Evolutionary conservation across 257 asterid species (phyloP).

Genomic region (Solanum piurae): DNA sequence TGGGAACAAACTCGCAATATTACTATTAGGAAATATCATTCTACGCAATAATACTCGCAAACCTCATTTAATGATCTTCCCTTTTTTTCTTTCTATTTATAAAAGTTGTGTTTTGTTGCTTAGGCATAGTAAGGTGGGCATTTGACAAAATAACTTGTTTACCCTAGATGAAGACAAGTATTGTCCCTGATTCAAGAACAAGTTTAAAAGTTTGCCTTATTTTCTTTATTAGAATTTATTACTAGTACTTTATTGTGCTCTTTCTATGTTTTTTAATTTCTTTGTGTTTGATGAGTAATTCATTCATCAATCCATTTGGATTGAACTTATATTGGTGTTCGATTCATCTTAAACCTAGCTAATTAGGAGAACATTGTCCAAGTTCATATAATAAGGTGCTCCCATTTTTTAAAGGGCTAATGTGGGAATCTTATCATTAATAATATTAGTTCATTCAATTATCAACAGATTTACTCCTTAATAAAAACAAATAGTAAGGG

Average conservation of each 20-base stretch:
- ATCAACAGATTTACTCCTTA: neutral
- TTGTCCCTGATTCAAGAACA: neutral
- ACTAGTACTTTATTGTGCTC: neutral
- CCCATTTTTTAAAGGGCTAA: neutral
- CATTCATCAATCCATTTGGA: neutral
- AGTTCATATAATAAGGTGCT: neutral
- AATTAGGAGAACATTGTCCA: neutral
- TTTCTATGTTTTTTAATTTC: too few relatives aligned
- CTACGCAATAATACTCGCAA: neutral
- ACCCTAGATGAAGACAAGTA: neutral
- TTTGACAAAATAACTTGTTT: neutral
- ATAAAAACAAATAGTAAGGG: neutral
- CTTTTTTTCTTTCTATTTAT: neutral
- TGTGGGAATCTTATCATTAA: neutral
- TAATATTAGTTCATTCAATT: neutral
- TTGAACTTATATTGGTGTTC: neutral
- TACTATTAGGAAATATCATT: neutral
- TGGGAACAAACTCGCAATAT: neutral
- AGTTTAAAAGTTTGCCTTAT: neutral
- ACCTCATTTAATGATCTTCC: neutral
- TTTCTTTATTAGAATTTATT: neutral
- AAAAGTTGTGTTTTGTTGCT: neutral
- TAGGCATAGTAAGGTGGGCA: neutral
- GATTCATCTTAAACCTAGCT: neutral
- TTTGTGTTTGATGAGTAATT: neutral